A percentile compares a stretch with the other conserved stretches of the same genome.
phyloP scores from a whole-genome alignment of 2,329 filamentous ascomycete species.

The Ophiocordyceps australis region DNA sequence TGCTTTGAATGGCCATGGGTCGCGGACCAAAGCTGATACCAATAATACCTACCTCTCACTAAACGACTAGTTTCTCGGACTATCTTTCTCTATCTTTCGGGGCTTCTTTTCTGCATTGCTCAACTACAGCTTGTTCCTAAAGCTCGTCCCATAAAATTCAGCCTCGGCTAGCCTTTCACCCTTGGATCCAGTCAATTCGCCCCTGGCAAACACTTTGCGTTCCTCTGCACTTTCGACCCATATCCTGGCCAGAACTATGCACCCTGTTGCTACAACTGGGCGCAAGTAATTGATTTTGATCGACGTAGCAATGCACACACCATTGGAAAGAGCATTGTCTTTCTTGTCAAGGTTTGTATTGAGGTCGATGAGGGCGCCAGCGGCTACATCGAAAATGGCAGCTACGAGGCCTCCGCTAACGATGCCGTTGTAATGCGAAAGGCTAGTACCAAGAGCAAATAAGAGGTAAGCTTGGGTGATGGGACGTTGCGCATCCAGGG shows the following conservation, averaged over 20 bases:
- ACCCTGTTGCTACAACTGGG: slow-evolving; percentile 11
- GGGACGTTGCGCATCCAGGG: slow-evolving; percentile 7
- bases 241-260: slow-evolving; percentile 13
- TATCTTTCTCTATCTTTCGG: too few relatives aligned
- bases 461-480: slow-evolving; percentile 12
- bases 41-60: too few relatives aligned
- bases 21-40: too few relatives aligned
- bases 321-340: slow-evolving; percentile 8
- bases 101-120: neutral
- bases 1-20: too few relatives aligned
- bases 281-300: slow-evolving; percentile 16
- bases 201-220: slow-evolving; percentile 13
- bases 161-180: slow-evolving; percentile 12
- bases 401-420: slow-evolving; percentile 18
- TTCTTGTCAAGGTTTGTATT: slow-evolving; percentile 15
- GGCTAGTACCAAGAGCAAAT: slow-evolving; percentile 13
- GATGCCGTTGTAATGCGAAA: slow-evolving; percentile 13
- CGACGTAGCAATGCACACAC: slow-evolving; percentile 13
- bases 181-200: slow-evolving; percentile 11
- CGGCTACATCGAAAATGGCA: slow-evolving; percentile 17
- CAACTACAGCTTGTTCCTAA: slow-evolving; percentile 12
- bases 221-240: slow-evolving; percentile 13
- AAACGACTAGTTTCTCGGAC: too few relatives aligned
- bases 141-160: too few relatives aligned
- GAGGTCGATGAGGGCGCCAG: slow-evolving; percentile 16